A percentile compares a stretch with the other conserved stretches of the same genome.
Evolutionary conservation across 192 early-diverging fungal species (phyloP).

Genomic region (Coemansia sp.): DNA sequence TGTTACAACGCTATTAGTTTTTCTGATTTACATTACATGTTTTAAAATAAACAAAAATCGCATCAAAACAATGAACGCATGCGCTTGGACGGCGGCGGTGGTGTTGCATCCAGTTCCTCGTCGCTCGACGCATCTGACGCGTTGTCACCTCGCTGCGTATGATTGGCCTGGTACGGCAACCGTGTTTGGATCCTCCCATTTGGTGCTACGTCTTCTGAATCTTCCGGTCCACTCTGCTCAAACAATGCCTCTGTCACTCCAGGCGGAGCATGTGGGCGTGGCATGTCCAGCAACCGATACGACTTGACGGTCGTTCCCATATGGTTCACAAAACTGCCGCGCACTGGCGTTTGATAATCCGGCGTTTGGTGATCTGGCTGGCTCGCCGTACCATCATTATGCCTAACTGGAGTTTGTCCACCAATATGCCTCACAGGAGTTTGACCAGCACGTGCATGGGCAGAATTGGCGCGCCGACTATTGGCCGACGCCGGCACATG

Average conservation of each 20-base stretch:
- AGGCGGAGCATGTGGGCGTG: conserved; percentile 42
- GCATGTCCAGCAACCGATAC: conserved; percentile 49
- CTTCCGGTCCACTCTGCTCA: conserved; percentile 1
- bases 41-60: neutral
- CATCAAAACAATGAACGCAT: conserved; percentile 32
- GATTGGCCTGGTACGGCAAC: conserved; percentile 20
- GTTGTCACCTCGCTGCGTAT: neutral
- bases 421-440: neutral
- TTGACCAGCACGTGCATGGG: neutral
- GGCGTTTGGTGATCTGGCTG: no score
- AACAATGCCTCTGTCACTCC: conserved; percentile 41
- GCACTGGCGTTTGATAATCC: neutral
- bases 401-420: no score
- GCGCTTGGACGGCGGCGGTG: conserved; percentile 47
- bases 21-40: no score
- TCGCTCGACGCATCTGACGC: conserved; percentile 31
- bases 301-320: neutral
- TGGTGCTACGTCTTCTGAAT: conserved; percentile 10
- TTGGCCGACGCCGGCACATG: conserved; percentile 11
- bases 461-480: neutral
- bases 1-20: no score
- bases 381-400: no score
- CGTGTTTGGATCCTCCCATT: conserved; percentile 40
- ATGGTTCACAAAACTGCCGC: neutral
- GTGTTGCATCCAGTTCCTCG: conserved; percentile 48